Percentiles rank a stretch among this genome's conserved stretches.
Evolutionary conservation across 345 rosid genomes (phyloP).

Genomic region (Cardiospermum halicacabum): DNA sequence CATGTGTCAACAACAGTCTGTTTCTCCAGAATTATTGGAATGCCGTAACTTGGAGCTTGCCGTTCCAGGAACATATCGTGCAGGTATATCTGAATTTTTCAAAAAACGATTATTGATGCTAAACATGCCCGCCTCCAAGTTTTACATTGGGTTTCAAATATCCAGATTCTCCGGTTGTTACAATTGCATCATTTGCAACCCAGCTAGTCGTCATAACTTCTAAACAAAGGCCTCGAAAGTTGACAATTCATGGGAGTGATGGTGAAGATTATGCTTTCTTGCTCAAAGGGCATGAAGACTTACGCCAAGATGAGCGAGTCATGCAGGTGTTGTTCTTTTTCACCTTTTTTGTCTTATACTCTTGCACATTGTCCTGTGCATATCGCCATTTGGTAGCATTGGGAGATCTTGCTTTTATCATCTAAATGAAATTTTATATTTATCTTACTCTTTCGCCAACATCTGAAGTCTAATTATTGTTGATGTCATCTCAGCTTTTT

Average conservation of each 20-base stretch:
- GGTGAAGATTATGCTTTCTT: constrained; percentile 90
- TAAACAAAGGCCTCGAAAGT: constrained; percentile 90
- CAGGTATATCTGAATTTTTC: constrained; percentile 46
- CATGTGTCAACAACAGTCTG: constrained; percentile 50
- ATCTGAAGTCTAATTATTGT: background rate
- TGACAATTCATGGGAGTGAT: constrained; percentile 93
- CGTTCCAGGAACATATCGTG: constrained; percentile 94
- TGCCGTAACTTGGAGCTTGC: constrained; percentile 94
- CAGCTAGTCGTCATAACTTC: constrained; percentile 92
- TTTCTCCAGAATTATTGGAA: constrained; percentile 88
- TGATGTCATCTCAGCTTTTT: constrained; percentile 64
- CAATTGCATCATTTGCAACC: constrained; percentile 83
- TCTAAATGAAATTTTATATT: background rate
- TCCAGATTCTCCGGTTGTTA: constrained; percentile 82
- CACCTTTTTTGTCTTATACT: constrained; percentile 9
- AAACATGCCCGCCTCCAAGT: background rate
- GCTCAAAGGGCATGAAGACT: constrained; percentile 97
- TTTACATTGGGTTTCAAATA: background rate
- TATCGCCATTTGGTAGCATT: background rate
- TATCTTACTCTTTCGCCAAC: background rate
- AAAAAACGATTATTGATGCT: constrained; percentile 6
- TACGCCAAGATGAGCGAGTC: constrained; percentile 99
- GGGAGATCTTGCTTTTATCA: constrained; percentile 7
- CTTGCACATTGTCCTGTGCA: constrained; percentile 4
- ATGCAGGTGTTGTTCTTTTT: constrained; percentile 73